Evolutionary conservation across 495 filamentous ascomycete genomes (phyloP), one percentile per base, ranked within the genome.

Genomic region (Hypoxylon fuscum): DNA sequence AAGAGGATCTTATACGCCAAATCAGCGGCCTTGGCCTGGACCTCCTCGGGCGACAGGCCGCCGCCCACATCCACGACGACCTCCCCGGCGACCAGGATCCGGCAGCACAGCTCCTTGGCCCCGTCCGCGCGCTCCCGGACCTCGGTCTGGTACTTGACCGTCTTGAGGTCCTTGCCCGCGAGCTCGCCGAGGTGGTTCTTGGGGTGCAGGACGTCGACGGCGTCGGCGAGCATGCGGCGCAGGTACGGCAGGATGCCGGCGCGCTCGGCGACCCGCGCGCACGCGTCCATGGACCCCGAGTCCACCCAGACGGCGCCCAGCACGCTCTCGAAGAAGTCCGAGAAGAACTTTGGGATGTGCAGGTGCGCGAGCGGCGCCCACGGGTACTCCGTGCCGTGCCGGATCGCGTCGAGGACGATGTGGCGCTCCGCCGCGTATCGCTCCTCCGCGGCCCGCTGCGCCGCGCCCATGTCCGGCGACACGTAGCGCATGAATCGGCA

Each of bases 271-370:
- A 97, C 82, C 0, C 25, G 54, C 21, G 76, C 72, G 58, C 89
- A 92, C 0, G 56, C 72, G 0, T 71, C 74, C 20, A 93, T 65
- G 3, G 83, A 74, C 11, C 90, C 90, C 0, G 87, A 90, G 69
- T 97, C 95, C 46, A 96, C 78, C 77, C 89, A 98, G 0, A 97
- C 84, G 0, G 94, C 95, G 0, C 92, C 95, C 1, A 97, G 72
- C 1, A 94, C 59, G 45, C 81, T 84, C 79, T 98, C 95, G 34
- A 97, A 77, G 8, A 97, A 77, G 68, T 98, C 94, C 0, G 90
- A 95, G 74, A 90, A 87, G 79, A 91, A 90, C 62, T 97, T 98
- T 20, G 85, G 86, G 1, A 88, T 79, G 25, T 84, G 77, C 1
- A 96, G 79, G 0, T 81, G 76, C 0, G 84, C 74, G 15, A 98